Evolutionary conservation across 805 yeast genomes (phyloP).

Genomic region (Kodamaea laetipori): DNA sequence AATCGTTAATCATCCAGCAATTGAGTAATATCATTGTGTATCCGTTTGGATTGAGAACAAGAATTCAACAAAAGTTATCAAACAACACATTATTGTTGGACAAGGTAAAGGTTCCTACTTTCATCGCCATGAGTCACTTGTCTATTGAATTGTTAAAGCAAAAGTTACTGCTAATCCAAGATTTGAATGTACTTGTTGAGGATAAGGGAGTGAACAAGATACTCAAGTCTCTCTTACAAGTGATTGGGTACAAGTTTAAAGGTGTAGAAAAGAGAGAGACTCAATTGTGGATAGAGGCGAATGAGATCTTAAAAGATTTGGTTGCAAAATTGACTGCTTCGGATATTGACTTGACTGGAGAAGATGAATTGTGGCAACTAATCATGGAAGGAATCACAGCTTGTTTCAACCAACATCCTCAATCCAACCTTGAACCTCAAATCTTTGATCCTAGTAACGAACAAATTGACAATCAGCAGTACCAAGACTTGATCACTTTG

Average conservation of each 20-base stretch:
- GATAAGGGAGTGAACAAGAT: slow-evolving; percentile 51
- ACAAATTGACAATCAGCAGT: slow-evolving; percentile 47
- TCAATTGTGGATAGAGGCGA: slow-evolving; percentile 59
- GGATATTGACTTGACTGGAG: slow-evolving; percentile 6
- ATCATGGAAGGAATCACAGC: slow-evolving; percentile 44
- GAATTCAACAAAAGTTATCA: slow-evolving; percentile 56
- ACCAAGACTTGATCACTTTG: slow-evolving; percentile 39
- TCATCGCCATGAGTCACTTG: slow-evolving; percentile 57
- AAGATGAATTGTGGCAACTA: slow-evolving; percentile 40
- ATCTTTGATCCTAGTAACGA: slow-evolving; percentile 31
- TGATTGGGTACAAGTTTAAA: slow-evolving; percentile 46
- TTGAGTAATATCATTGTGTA: slow-evolving; percentile 53
- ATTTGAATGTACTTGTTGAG: slow-evolving; percentile 38
- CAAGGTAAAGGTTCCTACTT: slow-evolving; percentile 57
- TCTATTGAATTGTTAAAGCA: slow-evolving; percentile 45
- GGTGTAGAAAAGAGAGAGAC: slow-evolving; percentile 29
- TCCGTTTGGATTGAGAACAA: slow-evolving; percentile 62
- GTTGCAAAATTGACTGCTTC: slow-evolving; percentile 30
- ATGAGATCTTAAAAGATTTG: slow-evolving; percentile 40
- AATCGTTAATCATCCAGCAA: slow-evolving; percentile 53
- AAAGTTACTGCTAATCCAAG: slow-evolving; percentile 33
- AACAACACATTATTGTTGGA: slow-evolving; percentile 31
- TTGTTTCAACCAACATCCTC: slow-evolving; percentile 32
- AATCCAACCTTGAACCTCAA: slow-evolving; percentile 9
- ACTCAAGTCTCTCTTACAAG: slow-evolving; percentile 53